A percentile compares a stretch with the other conserved stretches of the same genome.
Evolutionary conservation across 1,139 yeast species (phyloP).

Genomic region (Blastobotrys malaysiensis): DNA sequence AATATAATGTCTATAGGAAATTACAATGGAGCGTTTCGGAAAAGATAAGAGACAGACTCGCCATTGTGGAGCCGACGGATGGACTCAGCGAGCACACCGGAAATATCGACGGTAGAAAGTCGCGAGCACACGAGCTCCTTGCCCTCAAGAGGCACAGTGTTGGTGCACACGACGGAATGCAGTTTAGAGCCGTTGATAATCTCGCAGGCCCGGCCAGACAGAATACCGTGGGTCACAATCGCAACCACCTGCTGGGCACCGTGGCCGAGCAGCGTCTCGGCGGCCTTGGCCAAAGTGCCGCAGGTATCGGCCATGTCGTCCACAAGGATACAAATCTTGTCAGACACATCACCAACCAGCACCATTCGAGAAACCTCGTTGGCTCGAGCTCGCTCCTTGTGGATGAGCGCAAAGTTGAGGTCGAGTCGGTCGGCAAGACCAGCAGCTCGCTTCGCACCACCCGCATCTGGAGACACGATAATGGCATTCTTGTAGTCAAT

Average conservation of each 20-base stretch:
- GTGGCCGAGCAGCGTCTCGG: slow-evolving; percentile 77
- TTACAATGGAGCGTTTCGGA: slow-evolving; percentile 48
- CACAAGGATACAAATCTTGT: slow-evolving; percentile 81
- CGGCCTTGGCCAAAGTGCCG: slow-evolving; percentile 94
- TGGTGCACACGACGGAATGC: slow-evolving; percentile 83
- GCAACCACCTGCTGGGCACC: slow-evolving; percentile 86
- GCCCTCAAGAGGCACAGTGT: slow-evolving; percentile 87
- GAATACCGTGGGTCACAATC: slow-evolving; percentile 91
- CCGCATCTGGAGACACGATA: slow-evolving; percentile 96
- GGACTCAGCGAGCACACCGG: slow-evolving; percentile 92
- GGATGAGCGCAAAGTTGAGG: slow-evolving; percentile 90
- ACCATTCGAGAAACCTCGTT: slow-evolving; percentile 95
- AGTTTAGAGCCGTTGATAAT: slow-evolving; percentile 75
- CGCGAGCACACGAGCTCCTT: slow-evolving; percentile 66
- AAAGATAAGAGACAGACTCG: slow-evolving; percentile 86
- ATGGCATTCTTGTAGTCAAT: slow-evolving; percentile 65
- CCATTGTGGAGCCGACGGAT: slow-evolving; percentile 92
- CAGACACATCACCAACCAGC: slow-evolving; percentile 89
- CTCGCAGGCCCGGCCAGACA: slow-evolving; percentile 81
- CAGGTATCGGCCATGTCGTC: slow-evolving; percentile 99
- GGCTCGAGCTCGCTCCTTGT: slow-evolving; percentile 92
- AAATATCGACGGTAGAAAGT: slow-evolving; percentile 76
- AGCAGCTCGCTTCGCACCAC: slow-evolving; percentile 98
- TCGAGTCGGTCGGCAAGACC: slow-evolving; percentile 90
- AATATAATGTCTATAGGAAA: background rate